Base-by-base conservation (phyloP, 83 land plant species). In the Picea abies region DNA sequence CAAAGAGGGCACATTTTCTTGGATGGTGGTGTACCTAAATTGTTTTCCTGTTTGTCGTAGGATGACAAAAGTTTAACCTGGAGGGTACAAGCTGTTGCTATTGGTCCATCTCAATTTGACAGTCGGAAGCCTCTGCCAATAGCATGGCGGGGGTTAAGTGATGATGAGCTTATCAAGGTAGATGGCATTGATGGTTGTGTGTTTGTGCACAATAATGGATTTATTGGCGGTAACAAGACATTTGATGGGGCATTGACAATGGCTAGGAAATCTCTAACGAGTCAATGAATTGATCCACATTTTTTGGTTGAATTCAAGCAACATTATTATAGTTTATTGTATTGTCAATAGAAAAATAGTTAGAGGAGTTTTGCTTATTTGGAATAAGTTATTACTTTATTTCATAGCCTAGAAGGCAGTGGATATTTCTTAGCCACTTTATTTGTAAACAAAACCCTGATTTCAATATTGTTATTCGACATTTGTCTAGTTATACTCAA, bases 121-220 rank as follows among this genome's bases (percentile, higher is more conserved):
- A 86, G 86, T 81, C 72, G 89, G 29, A 84, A 84, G 23, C 84
- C 89, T 10, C 66, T 89, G 84, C 90, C 90, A n/a, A 72, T 58
- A 52, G 82, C 15, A 70, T 89, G 90, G 89, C 77, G 90, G 58
- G 90, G 90, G 19, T 72, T 89, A 39, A 65, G 82, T 6, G 89
- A 87, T 84, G 86, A 86, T 17, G 86, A 86, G 72, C 86, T 89
- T 19, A 87, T 75, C 0, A 61, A 78, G 23, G 90, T 84, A 37
- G 79, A 83, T 60, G 89, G 86, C 60, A 82, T 89, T 78, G 82
- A 83, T 15, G 86, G 82, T 5, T 83, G 86, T 60, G 90, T 89
- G 56, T 89, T 89, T 84, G 86, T 89, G 12, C 90, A 89, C 79
- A 81, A 67, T 44, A 89, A 86, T 82, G 90, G 90, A 23, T 89